phyloP scores from a whole-genome alignment of 2,329 filamentous ascomycete species.

The Raffaelea deltoideospora region DNA sequence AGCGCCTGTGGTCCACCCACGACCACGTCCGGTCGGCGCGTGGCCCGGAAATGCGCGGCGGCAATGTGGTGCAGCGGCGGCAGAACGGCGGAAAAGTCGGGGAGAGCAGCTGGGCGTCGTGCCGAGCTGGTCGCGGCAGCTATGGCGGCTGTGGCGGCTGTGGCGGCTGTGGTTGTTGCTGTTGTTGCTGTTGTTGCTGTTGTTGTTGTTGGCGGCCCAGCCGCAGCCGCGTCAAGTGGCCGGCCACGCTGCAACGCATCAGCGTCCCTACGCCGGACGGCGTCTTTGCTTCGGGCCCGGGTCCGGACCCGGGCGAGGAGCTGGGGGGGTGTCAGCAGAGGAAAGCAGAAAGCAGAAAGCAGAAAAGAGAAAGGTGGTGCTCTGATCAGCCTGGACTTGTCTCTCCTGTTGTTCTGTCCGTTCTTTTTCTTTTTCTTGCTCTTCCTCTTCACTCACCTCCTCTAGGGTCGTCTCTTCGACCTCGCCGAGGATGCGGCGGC shows the following conservation, averaged over 20 bases:
- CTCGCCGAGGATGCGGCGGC: constrained; percentile 35
- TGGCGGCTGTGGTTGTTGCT: too few species aligned
- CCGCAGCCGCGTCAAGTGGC: too few species aligned
- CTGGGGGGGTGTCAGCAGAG: constrained; percentile 4
- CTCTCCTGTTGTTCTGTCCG: too few species aligned
- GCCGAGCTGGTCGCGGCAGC: too few species aligned
- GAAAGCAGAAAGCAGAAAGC: too few species aligned
- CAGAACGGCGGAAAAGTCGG: constrained; percentile 2
- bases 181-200: constrained; percentile 1
- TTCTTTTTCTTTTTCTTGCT: too few species aligned
- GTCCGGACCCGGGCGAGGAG: constrained; percentile 4
- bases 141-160: too few species aligned
- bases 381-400: too few species aligned
- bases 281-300: constrained; percentile 1
- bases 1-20: constrained; percentile 34
- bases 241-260: too few species aligned
- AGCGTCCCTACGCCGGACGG: too few species aligned
- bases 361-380: too few species aligned
- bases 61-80: constrained; percentile 29
- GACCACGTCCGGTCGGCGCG: constrained; percentile 29
- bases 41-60: constrained; percentile 29
- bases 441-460: constrained; percentile 38
- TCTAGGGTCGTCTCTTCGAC: constrained; percentile 42
- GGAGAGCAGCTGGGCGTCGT: neutral
- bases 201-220: neutral